Evolutionary conservation across 2,329 filamentous ascomycete genomes (phyloP).

Genomic region (Metarhizium anisopliae): DNA sequence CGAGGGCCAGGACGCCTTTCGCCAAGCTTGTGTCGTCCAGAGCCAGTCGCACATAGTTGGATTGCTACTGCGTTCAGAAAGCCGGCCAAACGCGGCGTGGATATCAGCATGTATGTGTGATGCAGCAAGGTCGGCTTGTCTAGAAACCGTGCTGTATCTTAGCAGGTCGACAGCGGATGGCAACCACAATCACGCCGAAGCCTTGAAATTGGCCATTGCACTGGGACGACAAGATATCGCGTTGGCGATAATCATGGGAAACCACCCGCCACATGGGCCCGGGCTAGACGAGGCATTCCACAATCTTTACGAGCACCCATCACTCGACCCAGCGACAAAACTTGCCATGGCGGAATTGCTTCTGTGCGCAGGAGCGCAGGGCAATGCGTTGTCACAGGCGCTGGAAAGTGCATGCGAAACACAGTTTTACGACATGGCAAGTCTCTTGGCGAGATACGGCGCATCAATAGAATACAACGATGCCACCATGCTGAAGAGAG

Average conservation of each 20-base stretch:
- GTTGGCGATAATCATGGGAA: constrained; percentile 44
- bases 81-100: constrained; percentile 31
- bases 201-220: constrained; percentile 39
- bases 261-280: constrained; percentile 38
- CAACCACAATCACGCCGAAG: constrained; percentile 41
- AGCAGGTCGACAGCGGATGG: constrained; percentile 45
- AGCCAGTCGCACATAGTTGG: constrained; percentile 36
- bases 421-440: constrained; percentile 45
- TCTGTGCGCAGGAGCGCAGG: constrained; percentile 48
- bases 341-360: constrained; percentile 45
- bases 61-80: constrained; percentile 40
- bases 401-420: constrained; percentile 39
- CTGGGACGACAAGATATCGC: constrained; percentile 44
- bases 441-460: constrained; percentile 42
- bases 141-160: constrained; percentile 40
- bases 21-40: constrained; percentile 37
- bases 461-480: constrained; percentile 47
- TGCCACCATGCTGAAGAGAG: constrained; percentile 37
- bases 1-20: constrained; percentile 45
- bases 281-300: constrained; percentile 43
- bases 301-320: constrained; percentile 34
- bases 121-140: constrained; percentile 38
- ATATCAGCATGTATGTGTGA: constrained; percentile 43
- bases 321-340: constrained; percentile 39
- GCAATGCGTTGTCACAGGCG: constrained; percentile 38